Conservation (phyloP, 225 moss, liverwort and hornwort genomes). For the Climacium dendroides region DNA sequence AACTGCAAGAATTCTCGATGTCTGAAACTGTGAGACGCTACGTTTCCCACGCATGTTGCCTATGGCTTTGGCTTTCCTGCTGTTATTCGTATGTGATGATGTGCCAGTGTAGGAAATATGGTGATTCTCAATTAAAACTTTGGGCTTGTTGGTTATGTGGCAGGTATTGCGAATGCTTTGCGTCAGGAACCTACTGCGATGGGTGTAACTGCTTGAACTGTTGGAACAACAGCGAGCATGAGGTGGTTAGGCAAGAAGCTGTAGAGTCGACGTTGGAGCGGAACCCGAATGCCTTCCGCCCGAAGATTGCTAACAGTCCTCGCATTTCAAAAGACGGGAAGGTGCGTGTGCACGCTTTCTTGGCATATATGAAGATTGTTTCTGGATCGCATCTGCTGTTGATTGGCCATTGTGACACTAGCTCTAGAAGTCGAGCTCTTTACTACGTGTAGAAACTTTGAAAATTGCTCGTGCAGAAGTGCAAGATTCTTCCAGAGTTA, state of each 20-base stretch:
- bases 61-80: background rate
- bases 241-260: constrained; percentile 77
- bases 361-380: background rate
- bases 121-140: background rate
- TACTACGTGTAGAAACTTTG: background rate
- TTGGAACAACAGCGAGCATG: constrained; percentile 85
- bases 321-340: constrained; percentile 28
- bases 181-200: constrained; percentile 87
- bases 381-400: background rate
- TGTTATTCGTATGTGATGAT: background rate
- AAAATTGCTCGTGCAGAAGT: background rate
- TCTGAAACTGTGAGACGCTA: constrained; percentile 60
- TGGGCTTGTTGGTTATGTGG: background rate
- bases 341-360: background rate
- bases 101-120: background rate
- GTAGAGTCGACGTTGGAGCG: constrained; percentile 87
- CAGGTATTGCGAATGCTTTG: constrained; percentile 98
- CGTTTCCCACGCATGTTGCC: background rate
- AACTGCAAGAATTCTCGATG: constrained; percentile 96
- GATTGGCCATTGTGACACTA: background rate
- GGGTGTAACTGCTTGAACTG: constrained; percentile 95
- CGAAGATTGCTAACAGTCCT: constrained; percentile 90
- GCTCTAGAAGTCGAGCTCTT: background rate
- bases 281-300: constrained; percentile 87
- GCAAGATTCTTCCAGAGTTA: background rate